A percentile compares a stretch with the other conserved stretches of the same genome.
Conservation (phyloP, 352 stramenopile genomes). For the Globisporangium mamillatum region DNA sequence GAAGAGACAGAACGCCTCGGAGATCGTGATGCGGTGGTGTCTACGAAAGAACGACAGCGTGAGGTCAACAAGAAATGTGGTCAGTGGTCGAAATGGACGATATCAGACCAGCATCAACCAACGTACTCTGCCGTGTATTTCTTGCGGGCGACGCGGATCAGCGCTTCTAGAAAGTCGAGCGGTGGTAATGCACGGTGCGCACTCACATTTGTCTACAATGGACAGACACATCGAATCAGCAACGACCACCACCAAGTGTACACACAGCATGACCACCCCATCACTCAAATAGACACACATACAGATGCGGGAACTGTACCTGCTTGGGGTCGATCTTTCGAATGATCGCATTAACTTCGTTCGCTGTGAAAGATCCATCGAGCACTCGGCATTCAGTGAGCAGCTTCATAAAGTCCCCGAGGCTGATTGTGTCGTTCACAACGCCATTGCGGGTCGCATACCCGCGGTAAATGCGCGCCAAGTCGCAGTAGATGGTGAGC, state of each 20-base stretch:
- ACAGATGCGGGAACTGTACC: constrained; percentile 12
- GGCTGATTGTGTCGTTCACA: constrained; percentile 42
- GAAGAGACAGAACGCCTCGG: constrained; percentile 73
- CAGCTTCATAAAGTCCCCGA: constrained; percentile 57
- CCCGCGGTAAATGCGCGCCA: constrained; percentile 70
- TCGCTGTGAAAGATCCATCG: constrained; percentile 38
- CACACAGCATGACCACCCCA: not conserved
- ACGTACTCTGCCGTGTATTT: constrained; percentile 67
- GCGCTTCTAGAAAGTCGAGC: constrained; percentile 61
- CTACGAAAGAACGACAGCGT: constrained; percentile 15
- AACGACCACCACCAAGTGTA: not conserved
- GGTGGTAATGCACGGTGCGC: constrained; percentile 45
- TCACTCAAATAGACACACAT: not conserved
- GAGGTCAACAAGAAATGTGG: not conserved
- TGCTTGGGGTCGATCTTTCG: constrained; percentile 48
- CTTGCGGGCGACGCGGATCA: constrained; percentile 54
- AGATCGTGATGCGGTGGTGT: constrained; percentile 61
- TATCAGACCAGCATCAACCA: not conserved
- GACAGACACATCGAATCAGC: not conserved
- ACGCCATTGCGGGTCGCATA: constrained; percentile 47
- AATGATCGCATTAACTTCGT: constrained; percentile 45
- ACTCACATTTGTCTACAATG: constrained; percentile 32
- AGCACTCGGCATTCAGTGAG: constrained; percentile 66
- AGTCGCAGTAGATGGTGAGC: constrained; percentile 63
- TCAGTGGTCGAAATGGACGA: not conserved